These are phyloP conservation scores for Cicer chorassanicum DNA, from an alignment of 306 rosid species.

Conservation along the genomic window DNA sequence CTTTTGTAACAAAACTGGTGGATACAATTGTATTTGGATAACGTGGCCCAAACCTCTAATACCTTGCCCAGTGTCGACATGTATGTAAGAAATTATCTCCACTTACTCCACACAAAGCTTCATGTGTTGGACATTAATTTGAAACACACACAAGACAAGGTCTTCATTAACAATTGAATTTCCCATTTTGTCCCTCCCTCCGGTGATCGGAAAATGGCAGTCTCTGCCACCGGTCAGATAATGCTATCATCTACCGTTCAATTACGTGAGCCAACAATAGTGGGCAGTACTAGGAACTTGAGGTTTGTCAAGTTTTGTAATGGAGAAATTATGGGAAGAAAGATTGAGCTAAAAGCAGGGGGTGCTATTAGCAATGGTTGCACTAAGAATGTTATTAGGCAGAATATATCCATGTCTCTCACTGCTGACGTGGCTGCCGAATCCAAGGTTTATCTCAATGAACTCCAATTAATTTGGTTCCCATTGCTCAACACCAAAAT, in stretches of 20 bases:
- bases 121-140: constrained; percentile 30
- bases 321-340: constrained; percentile 50
- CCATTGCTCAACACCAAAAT: background rate
- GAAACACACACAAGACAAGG: constrained; percentile 18
- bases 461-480: background rate
- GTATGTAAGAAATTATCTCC: constrained; percentile 20
- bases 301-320: constrained; percentile 42
- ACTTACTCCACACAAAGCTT: constrained; percentile 19
- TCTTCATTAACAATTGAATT: constrained; percentile 22
- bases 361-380: background rate
- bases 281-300: constrained; percentile 23
- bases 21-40: constrained; percentile 51
- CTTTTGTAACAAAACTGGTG: constrained; percentile 41
- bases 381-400: constrained; percentile 37
- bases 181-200: constrained; percentile 25
- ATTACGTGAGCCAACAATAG: constrained; percentile 36
- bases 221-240: constrained; percentile 44
- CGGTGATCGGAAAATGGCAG: constrained; percentile 48
- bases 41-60: constrained; percentile 47
- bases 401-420: constrained; percentile 48
- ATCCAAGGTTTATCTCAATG: constrained; percentile 49
- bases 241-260: constrained; percentile 43
- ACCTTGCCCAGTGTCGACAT: background rate
- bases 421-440: constrained; percentile 40
- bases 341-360: constrained; percentile 28